phyloP scores from a whole-genome alignment of 2,329 filamentous ascomycete species.

The Mycocentrospora acerina region DNA sequence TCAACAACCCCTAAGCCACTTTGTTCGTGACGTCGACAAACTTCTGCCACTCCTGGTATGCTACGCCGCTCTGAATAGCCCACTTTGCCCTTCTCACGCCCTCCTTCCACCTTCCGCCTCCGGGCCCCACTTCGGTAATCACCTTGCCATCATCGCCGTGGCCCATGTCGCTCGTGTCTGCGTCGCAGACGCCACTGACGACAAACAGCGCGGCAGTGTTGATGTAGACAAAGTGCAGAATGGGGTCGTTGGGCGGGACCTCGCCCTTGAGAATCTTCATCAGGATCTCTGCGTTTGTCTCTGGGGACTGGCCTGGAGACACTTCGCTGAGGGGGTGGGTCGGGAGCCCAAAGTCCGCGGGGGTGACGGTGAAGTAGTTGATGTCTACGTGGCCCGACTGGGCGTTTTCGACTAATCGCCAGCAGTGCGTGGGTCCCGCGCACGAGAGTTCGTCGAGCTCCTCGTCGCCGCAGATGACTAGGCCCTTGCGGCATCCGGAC shows the following conservation, averaged over 20 bases:
- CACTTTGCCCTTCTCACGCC: conserved; percentile 83
- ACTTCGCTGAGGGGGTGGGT: conserved; percentile 75
- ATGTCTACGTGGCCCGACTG: conserved; percentile 56
- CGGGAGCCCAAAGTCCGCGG: conserved; percentile 83
- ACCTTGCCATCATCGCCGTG: conserved; percentile 78
- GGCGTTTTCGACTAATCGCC: conserved; percentile 66
- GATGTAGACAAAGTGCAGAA: conserved; percentile 90
- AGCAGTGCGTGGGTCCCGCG: conserved; percentile 84
- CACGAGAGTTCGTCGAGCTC: conserved; percentile 95
- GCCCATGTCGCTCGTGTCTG: conserved; percentile 77
- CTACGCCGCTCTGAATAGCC: conserved; percentile 83
- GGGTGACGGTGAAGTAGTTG: conserved; percentile 75
- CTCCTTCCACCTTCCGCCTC: conserved; percentile 90
- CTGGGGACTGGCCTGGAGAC: conserved; percentile 79
- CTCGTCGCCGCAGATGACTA: conserved; percentile 91
- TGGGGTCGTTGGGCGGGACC: conserved; percentile 73
- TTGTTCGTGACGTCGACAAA: conserved; percentile 82
- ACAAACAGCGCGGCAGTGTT: conserved; percentile 91
- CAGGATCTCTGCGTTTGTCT: conserved; percentile 84
- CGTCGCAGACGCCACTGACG: conserved; percentile 81
- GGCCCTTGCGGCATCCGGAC: conserved; percentile 75
- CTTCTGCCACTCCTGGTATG: conserved; percentile 76
- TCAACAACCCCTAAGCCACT: conserved; percentile 26
- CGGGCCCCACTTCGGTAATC: conserved; percentile 79
- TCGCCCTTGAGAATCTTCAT: conserved; percentile 74